Evolutionary conservation across 2,329 filamentous ascomycete genomes (phyloP).

Genomic region (Cryphonectria nitschkei): DNA sequence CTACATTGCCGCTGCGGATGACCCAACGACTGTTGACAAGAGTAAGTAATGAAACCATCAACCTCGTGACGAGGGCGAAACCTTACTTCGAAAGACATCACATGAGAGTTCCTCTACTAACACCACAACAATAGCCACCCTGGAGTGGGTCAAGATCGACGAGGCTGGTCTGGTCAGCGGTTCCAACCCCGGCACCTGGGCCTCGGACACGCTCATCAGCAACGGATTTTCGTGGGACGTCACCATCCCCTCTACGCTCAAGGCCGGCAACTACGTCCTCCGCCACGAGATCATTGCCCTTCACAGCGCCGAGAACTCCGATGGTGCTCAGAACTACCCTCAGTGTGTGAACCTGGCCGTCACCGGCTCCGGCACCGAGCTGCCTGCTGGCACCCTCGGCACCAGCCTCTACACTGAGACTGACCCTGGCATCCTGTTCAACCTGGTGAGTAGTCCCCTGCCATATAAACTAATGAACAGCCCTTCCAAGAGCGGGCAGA

Average conservation of each 20-base stretch:
- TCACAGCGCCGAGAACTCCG: constrained; percentile 43
- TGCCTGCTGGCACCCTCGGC: constrained; percentile 35
- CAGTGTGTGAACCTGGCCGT: constrained; percentile 52
- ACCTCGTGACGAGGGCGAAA: neutral
- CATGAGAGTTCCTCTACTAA: neutral
- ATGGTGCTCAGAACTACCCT: constrained; percentile 52
- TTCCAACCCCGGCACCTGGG: constrained; percentile 38
- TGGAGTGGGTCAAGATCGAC: constrained; percentile 44
- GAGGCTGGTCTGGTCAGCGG: constrained; percentile 36
- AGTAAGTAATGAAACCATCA: neutral
- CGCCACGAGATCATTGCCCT: constrained; percentile 55
- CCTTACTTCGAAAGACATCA: too few relatives aligned
- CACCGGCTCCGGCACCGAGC: constrained; percentile 41
- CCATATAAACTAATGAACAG: too few relatives aligned
- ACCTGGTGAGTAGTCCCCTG: constrained; percentile 24
- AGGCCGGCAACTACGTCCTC: constrained; percentile 48
- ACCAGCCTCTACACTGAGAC: constrained; percentile 33
- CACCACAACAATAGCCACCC: constrained; percentile 24
- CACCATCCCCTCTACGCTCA: constrained; percentile 40
- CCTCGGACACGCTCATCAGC: constrained; percentile 46
- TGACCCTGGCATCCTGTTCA: constrained; percentile 36
- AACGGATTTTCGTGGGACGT: constrained; percentile 52
- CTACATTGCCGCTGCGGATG: constrained; percentile 33
- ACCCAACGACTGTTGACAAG: constrained; percentile 38
- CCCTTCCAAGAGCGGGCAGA: too few relatives aligned